Evolutionary conservation across 1,139 yeast genomes (phyloP), one percentile per base, ranked within the genome.

Genomic region (Williopsis jadinii): DNA sequence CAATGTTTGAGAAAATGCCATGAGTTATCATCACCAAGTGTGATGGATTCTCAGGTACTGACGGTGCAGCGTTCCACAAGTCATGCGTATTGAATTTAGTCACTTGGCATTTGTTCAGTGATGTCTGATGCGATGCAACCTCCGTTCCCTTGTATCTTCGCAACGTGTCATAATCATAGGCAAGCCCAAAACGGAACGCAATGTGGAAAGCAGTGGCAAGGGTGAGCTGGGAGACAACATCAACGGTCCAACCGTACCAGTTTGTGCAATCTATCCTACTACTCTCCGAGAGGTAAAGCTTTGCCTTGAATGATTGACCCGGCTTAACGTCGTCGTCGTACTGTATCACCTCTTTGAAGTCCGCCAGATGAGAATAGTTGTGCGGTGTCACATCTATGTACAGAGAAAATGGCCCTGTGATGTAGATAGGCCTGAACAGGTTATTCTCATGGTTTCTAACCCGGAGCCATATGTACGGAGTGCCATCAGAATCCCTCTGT

Each of bases 1-100:
- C 74, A 10, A 75, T 68, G 49, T 78, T 79, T 1, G 84, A 77
- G 49, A 78, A 82, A n/a, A 80, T 66, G 1, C 86, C 86, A 56
- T 80, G 86, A 1, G 84, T 79, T 12, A 78, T 47, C 4, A 79
- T 63, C 14, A 79, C 84, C 45, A 80, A 59, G 57, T 80, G 86
- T 2, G 74, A 73, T 0, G 81, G 80, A 37, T 60, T 63, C 2
- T 59, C 50, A 2, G 69, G 64, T 35, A 56, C 52, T 31, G 55
- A 59, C 2, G 83, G 82, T 0, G 67, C 66, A 11, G 49, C 39
- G 35, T 52, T 68, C 84, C 85, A 80, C 40, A 80, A 53, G 35
- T 70, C 73, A n/a, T 64, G 49, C 0, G 83, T 76, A 2, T 36
- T 35, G 30, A 11, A 10, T 12, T 27, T 33, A 4, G 26, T 9